Percentiles rank a stretch among this genome's conserved stretches.
Evolutionary conservation across 176 grass and related monocot species (phyloP).

Genomic region (Oryza officinalis): DNA sequence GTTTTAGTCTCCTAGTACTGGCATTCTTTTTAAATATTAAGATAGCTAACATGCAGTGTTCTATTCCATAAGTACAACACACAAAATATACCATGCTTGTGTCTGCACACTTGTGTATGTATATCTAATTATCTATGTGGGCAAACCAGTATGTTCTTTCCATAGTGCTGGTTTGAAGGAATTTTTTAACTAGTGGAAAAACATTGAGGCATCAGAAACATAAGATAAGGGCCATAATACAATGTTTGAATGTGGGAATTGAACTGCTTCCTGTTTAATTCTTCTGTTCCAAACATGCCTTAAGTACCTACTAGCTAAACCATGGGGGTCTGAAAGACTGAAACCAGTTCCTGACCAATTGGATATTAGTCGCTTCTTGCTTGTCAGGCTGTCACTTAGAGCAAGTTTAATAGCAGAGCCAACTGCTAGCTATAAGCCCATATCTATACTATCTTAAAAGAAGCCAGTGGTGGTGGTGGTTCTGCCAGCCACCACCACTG

Average conservation of each 20-base stretch:
- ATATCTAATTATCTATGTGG: not conserved
- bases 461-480: too few species aligned
- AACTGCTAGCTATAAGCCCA: too few species aligned
- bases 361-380: not conserved
- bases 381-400: not conserved
- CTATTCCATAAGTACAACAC: conserved; percentile 10
- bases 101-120: not conserved
- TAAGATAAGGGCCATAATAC: not conserved
- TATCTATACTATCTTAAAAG: too few species aligned
- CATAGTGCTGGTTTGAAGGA: not conserved
- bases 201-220: not conserved
- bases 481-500: too few species aligned
- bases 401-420: too few species aligned
- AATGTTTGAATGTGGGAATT: not conserved
- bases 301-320: not conserved
- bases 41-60: not conserved
- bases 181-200: not conserved
- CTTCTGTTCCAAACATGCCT: not conserved
- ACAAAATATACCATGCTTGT: conserved; percentile 2
- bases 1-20: conserved; percentile 7
- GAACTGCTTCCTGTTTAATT: not conserved
- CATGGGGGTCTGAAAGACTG: not conserved
- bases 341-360: not conserved
- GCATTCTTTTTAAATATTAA: conserved; percentile 27
- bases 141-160: conserved; percentile 12